These are phyloP conservation scores for Lagerstroemia speciosa DNA, from an alignment of 345 rosid genomes.

Conservation along the genomic window DNA sequence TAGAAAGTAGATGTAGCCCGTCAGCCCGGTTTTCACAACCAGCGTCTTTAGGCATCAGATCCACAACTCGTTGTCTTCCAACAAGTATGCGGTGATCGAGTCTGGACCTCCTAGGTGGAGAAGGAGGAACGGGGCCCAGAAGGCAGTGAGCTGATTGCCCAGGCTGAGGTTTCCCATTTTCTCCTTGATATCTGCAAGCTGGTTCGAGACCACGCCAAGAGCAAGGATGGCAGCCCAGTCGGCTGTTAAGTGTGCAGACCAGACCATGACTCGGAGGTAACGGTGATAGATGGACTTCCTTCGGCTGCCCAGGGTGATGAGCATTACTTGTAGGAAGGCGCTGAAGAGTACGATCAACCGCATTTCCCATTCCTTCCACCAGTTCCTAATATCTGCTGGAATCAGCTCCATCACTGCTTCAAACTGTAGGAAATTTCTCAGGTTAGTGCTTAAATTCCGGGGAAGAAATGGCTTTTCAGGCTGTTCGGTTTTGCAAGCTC, in stretches of 20 bases:
- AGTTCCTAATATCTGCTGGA: not conserved
- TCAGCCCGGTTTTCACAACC: constrained; percentile 10
- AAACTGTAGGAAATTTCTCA: no score
- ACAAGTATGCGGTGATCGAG: constrained; percentile 16
- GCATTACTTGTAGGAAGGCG: constrained; percentile 16
- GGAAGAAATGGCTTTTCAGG: no score
- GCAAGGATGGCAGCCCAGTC: constrained; percentile 21
- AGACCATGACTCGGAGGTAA: constrained; percentile 2
- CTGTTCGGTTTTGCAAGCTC: no score
- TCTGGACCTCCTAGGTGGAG: constrained; percentile 25
- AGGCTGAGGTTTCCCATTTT: not conserved
- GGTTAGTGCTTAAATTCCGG: no score
- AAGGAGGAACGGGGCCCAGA: constrained; percentile 29
- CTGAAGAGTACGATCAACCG: constrained; percentile 12
- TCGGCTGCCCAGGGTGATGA: constrained; percentile 8
- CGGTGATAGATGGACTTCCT: constrained; percentile 1
- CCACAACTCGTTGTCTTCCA: constrained; percentile 22
- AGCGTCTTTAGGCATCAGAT: constrained; percentile 19
- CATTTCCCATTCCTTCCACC: constrained; percentile 25
- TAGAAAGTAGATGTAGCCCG: constrained; percentile 23
- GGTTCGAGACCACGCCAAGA: constrained; percentile 19
- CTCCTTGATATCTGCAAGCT: not conserved
- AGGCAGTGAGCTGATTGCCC: constrained; percentile 4
- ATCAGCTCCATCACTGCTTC: not conserved
- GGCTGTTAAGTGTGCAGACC: constrained; percentile 20